Conservation (phyloP, 2,329 filamentous ascomycete species). For the Bipolaris zeicola region DNA sequence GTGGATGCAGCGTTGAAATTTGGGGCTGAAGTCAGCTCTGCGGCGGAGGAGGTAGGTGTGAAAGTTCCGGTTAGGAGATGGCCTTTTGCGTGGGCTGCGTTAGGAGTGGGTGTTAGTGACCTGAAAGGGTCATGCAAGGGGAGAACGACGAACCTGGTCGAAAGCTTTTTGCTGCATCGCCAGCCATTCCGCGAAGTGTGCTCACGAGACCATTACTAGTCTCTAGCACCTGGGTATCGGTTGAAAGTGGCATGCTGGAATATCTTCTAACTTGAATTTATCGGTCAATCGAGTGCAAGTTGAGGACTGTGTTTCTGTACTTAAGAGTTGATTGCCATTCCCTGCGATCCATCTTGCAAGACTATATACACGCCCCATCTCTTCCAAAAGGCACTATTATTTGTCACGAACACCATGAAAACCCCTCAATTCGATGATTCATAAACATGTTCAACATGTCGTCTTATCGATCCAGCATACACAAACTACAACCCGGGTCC, state of each 20-base stretch:
- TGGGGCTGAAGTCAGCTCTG: conserved; percentile 53
- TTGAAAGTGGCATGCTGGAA: conserved; percentile 40
- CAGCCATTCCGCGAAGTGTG: conserved; percentile 33
- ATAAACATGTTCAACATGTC: neutral
- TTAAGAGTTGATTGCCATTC: neutral
- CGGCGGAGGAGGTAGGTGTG: conserved; percentile 54
- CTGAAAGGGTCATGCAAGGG: neutral
- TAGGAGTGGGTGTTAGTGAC: conserved; percentile 1
- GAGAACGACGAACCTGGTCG: conserved; percentile 33
- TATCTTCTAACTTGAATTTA: neutral
- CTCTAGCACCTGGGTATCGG: conserved; percentile 30
- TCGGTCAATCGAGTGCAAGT: too few relatives aligned
- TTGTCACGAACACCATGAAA: neutral
- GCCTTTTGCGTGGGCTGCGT: conserved; percentile 61
- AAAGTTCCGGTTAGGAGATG: conserved; percentile 60
- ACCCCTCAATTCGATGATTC: neutral
- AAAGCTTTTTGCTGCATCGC: conserved; percentile 28
- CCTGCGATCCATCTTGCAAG: neutral
- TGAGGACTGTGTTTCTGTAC: neutral
- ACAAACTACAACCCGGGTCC: neutral
- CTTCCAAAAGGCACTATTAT: neutral
- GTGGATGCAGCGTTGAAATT: conserved; percentile 56
- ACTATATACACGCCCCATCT: neutral
- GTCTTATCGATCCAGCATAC: neutral
- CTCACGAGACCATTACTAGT: conserved; percentile 39